Base-by-base conservation (phyloP, 2,329 filamentous ascomycete species). In the Penicillium griseofulvum region DNA sequence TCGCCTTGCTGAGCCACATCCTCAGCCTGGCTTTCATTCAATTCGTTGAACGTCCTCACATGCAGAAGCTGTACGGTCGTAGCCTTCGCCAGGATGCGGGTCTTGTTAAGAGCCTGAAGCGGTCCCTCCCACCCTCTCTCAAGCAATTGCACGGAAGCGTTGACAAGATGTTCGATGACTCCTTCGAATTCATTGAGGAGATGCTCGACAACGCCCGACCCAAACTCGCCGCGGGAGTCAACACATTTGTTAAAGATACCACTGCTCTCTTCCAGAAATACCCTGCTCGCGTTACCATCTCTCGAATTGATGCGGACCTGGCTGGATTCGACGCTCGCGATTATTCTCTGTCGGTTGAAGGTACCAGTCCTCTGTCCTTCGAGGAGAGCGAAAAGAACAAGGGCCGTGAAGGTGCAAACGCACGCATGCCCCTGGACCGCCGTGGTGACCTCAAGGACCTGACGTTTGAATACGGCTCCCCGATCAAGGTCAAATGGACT, bases 61-160 rank as follows among this genome's bases (percentile, higher is more conserved):
- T 99, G 92, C 90, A 96, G 72, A 97, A 96, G 80, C 83, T 97
- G 17, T 99, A 99, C 68, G 93, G 94, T 39, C 82, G 87, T 65
- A 87, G 86, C 64, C 79, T 99, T 43, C 87, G 94, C 56, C 80
- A 88, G 61, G 91, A 96, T 71, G 94, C 94, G 11, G 94, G 94
- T 47, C 81, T 99, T 37, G 93, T 92, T 56, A 95, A 92, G 76
- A 97, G 90, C 67, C 83, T 99, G 71, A 90, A 91, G 72, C 86
- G 89, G 60, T 91, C 91, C 11, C 78, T 99, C 24, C 94, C 94
- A 3, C 85, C 87, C 2, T 89, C 91, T 2, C 83, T 99, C 38
- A 87, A 89, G 66, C 87, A 88, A 62, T 90, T 90, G 81, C 89
- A 93, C 65, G 87, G 90, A 45, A 94, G 88, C 61, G 86, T 97